Evolutionary conservation across 2,329 filamentous ascomycete genomes (phyloP), one percentile per base, ranked within the genome.

Genomic region (Epichloe uncinata): DNA sequence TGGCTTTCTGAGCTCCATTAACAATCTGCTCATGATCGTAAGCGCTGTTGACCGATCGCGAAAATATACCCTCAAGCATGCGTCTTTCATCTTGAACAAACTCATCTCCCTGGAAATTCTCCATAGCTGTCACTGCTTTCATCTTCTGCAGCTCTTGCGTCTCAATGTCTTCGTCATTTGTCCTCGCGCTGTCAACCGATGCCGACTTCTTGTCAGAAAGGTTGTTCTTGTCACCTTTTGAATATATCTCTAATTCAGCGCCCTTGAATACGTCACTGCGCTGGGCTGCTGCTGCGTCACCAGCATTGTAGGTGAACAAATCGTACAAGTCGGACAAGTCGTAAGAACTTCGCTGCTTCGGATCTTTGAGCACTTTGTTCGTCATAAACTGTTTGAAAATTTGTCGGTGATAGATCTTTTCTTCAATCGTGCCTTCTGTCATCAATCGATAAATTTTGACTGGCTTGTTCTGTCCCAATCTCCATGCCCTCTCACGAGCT

Each of bases 341-440:
- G 64, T 97, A 95, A 0, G 85, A 89, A 56, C 93, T 87, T 20
- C 87, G 82, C 65, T 97, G 90, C 61, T 95, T 95, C 0, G 93
- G 89, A 59, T 98, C 91, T 58, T 86, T 90, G 47, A 98, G 67
- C 6, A 98, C 90, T 65, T 97, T 97, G 69, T 97, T 95, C 3
- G 89, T 93, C 54, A 98, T 74, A 62, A 97, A 96, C 59, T 97
- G 91, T 66, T 98, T 98, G 74, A 95, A 98, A 47, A 98, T 93
- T 62, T 98, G 93, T 15, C 94, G 85, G 65, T 97, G 91, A 55
- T 97, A 98, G 33, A 98, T 98, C 70, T 97, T 98, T 66, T 98
- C 93, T 63, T 98, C 93, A 20, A 98, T 98, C 0, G 94, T 98
- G 1, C 93, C 93, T 5, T 91, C 88, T 4, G 88, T 95, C 86